Evolutionary conservation across 1,139 yeast genomes (phyloP), one percentile per base, ranked within the genome.

Genomic region (Yamadazyma conglobata): DNA sequence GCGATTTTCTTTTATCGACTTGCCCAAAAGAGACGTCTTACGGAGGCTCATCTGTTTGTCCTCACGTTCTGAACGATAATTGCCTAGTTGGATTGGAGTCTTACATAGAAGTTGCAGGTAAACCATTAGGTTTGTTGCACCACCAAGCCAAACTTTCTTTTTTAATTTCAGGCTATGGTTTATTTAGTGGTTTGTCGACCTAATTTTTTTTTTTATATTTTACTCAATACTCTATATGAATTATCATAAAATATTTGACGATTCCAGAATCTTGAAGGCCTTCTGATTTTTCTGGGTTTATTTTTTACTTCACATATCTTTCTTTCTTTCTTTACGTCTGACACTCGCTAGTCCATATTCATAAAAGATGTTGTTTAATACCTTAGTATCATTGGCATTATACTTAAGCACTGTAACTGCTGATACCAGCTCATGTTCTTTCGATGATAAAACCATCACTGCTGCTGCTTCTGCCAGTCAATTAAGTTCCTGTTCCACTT

Each of bases 401-500:
- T 24, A 22, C 9, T 31, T 42, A 9, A 24, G 15, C 3, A 34
- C 33, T 13, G 19, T 22, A 16, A 31, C 33, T 22, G 34, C 28
- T n/a, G 10, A 14, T 24, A 20, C 18, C 15, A 16, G 11, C 6
- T 31, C 39, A 8, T 68, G 73, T 48, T 64, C 71, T 13, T 61
- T 61, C 39, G 58, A 64, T 32, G 50, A 40, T 28, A 57, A 64
- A 31, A 64, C 70, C 38, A 55, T 67, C 39, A 54, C 65, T 17
- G 69, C 58, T 11, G 56, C 70, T 22, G 53, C 68, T 24, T 70
- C 58, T 13, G 47, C 64, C 21, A 42, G 55, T 27, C 50, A 47
- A 35, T 52, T 68, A 38, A 58, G 54, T 39, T 46, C 69, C 4
- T 68, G 74, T 48, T 58, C 63, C 16, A 67, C 71, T 17, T 53